Evolutionary conservation across 2,329 filamentous ascomycete species (phyloP).

Genomic region (Microascus cirrosus): DNA sequence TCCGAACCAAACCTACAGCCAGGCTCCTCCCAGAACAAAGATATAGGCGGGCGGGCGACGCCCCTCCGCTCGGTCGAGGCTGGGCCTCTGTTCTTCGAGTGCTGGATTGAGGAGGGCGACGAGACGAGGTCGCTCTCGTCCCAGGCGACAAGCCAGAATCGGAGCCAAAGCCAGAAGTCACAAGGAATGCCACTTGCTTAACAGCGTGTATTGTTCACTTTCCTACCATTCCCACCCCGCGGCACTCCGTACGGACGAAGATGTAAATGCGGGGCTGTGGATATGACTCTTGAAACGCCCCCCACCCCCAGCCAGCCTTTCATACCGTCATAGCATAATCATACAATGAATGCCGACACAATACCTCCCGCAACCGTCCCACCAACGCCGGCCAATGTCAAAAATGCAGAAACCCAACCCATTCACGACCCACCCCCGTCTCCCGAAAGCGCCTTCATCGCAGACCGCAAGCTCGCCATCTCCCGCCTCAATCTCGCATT

Average conservation of each 20-base stretch:
- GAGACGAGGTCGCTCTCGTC: constrained; percentile 2
- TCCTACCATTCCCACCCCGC: neutral
- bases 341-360: neutral
- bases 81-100: constrained; percentile 52
- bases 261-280: neutral
- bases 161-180: neutral
- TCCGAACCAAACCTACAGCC: constrained; percentile 36
- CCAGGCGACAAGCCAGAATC: constrained; percentile 13
- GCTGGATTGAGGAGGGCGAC: constrained; percentile 52
- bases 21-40: constrained; percentile 9
- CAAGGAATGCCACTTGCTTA: neutral
- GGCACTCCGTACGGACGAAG: neutral
- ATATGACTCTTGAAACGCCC: neutral
- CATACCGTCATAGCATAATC: neutral
- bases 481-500: constrained; percentile 76
- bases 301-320: neutral
- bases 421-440: neutral
- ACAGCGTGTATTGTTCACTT: neutral
- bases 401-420: neutral
- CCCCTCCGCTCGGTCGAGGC: constrained; percentile 43
- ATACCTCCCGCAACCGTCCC: neutral
- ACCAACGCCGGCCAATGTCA: neutral
- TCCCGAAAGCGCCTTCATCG: constrained; percentile 29
- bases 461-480: constrained; percentile 56
- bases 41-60: neutral